Conservation (phyloP, 306 rosid species). For the Mimosa pudica region DNA sequence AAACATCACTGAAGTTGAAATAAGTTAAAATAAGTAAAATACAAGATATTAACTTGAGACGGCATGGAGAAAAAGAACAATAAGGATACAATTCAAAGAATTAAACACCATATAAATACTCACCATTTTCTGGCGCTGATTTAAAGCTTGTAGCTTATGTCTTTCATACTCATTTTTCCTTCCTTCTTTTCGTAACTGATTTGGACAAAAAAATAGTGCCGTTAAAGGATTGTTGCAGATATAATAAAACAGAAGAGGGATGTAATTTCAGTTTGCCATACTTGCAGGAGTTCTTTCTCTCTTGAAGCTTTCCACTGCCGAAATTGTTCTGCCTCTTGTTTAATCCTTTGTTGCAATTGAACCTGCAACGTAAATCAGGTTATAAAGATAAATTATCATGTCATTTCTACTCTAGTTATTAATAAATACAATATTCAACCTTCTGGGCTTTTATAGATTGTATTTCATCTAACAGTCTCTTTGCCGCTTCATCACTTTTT, state of each 20-base stretch:
- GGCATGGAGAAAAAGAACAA: conserved; percentile 23
- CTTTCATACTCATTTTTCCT: conserved; percentile 99
- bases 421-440: conserved; percentile 55
- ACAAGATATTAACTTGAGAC: conserved; percentile 11
- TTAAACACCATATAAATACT: conserved; percentile 37
- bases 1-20: conserved; percentile 17
- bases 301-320: conserved; percentile 99
- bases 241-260: conserved; percentile 20
- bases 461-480: conserved; percentile 95
- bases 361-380: conserved; percentile 56
- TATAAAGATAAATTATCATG: conserved; percentile 17
- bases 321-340: conserved; percentile 99
- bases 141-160: conserved; percentile 96
- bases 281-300: conserved; percentile 98
- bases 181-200: conserved; percentile 91
- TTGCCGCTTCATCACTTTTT: conserved; percentile 97
- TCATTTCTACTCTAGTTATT: conserved; percentile 28
- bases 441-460: conserved; percentile 96
- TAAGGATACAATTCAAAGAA: conserved; percentile 31
- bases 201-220: conserved; percentile 33
- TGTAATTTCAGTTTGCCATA: conserved; percentile 38
- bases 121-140: conserved; percentile 99
- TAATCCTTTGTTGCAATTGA: conserved; percentile 93
- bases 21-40: conserved; percentile 15
- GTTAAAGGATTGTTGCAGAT: conserved; percentile 26